These are phyloP conservation scores for Pseudonitzschia multistriata DNA, from an alignment of 108 stramenopile genomes.

Conservation along the genomic window DNA sequence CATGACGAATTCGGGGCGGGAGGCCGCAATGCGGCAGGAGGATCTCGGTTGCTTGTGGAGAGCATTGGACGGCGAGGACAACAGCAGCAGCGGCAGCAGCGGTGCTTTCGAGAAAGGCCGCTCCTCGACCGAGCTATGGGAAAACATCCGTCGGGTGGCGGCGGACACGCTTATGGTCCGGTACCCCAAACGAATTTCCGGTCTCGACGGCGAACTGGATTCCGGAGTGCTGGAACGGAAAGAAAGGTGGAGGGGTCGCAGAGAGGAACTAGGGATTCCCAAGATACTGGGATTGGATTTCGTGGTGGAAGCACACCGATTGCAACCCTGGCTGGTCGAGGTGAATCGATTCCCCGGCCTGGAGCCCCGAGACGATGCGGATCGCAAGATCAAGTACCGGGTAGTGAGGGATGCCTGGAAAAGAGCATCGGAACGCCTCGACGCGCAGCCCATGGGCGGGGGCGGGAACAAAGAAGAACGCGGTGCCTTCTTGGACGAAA, in stretches of 20 bases:
- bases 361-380: conserved; percentile 43
- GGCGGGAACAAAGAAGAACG: background rate
- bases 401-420: conserved; percentile 49
- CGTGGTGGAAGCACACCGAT: conserved; percentile 40
- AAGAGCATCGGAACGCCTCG: conserved; percentile 11
- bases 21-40: conserved; percentile 43
- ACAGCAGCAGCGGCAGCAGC: too few relatives aligned
- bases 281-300: conserved; percentile 80
- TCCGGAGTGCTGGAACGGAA: background rate
- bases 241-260: background rate
- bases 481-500: background rate
- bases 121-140: conserved; percentile 19
- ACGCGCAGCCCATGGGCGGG: background rate
- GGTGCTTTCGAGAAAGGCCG: background rate
- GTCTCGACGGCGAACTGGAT: background rate
- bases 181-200: background rate
- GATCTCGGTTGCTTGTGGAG: conserved; percentile 44
- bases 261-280: conserved; percentile 41
- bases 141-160: conserved; percentile 15
- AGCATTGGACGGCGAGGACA: conserved; percentile 25
- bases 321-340: conserved; percentile 64
- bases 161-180: conserved; percentile 3
- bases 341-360: conserved; percentile 78
- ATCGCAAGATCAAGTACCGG: conserved; percentile 31
- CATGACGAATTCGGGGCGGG: conserved; percentile 83